phyloP scores from a whole-genome alignment of 1,284 basidiomycete genomes.

The Anthracocystis setariae region DNA sequence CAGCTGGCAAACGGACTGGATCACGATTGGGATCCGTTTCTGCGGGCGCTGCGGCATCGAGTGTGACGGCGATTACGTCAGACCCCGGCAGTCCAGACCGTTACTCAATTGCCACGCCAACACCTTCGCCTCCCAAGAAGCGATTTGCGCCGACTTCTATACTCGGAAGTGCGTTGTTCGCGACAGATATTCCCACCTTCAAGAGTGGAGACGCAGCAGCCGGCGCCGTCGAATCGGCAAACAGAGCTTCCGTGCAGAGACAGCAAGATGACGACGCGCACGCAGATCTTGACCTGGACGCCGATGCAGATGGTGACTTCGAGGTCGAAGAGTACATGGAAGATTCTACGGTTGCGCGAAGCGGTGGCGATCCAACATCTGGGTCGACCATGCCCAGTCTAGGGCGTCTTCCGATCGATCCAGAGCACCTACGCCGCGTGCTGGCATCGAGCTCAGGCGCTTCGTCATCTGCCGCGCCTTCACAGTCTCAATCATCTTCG shows the following conservation, averaged over 20 bases:
- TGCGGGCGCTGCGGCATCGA: not conserved
- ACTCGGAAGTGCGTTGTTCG: conserved; percentile 18
- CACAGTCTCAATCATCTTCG: conserved; percentile 1
- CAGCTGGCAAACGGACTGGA: conserved; percentile 9
- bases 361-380: not conserved
- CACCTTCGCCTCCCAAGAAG: conserved; percentile 28
- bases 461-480: not conserved
- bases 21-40: conserved; percentile 4
- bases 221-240: too few relatives aligned
- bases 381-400: not conserved
- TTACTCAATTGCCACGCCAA: conserved; percentile 13
- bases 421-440: conserved; percentile 18
- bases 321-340: conserved; percentile 16
- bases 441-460: conserved; percentile 26
- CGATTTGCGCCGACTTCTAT: conserved; percentile 13
- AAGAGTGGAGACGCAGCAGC: not conserved
- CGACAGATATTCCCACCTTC: conserved; percentile 1
- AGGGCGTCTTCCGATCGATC: conserved; percentile 32
- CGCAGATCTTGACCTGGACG: conserved; percentile 32
- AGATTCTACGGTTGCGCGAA: not conserved
- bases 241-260: too few relatives aligned
- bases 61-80: not conserved
- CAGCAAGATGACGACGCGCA: conserved; percentile 14
- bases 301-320: conserved; percentile 37
- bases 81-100: conserved; percentile 12